Conservation (phyloP, 331 rosid species). For the Pyrus hybrid region DNA sequence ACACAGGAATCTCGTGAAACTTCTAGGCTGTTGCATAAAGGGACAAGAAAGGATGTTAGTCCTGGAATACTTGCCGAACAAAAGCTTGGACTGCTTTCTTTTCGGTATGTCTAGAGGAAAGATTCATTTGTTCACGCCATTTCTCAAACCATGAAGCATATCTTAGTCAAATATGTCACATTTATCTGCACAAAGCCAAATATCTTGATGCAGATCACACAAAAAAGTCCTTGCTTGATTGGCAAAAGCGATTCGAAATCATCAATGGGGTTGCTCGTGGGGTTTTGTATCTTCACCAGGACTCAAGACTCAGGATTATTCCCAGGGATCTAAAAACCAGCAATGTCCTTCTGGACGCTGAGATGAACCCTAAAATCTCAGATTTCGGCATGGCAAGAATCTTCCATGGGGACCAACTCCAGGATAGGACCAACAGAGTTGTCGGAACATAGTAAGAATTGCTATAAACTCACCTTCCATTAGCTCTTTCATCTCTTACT, state of each 20-base stretch:
- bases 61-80: conserved; percentile 14
- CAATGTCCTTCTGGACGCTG: too few relatives aligned
- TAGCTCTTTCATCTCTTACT: background rate
- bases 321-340: too few relatives aligned
- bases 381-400: too few relatives aligned
- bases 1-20: conserved; percentile 18
- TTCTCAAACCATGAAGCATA: background rate
- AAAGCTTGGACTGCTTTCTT: conserved; percentile 5
- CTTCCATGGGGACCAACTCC: background rate
- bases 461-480: background rate
- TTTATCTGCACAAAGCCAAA: background rate
- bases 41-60: conserved; percentile 9
- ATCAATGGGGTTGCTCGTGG: conserved; percentile 3
- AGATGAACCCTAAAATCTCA: too few relatives aligned
- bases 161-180: background rate
- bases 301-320: too few relatives aligned
- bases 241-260: conserved; percentile 4
- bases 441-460: conserved; percentile 23
- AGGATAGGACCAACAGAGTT: conserved; percentile 1
- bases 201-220: background rate
- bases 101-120: background rate
- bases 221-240: background rate
- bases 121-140: background rate
- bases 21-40: conserved; percentile 13
- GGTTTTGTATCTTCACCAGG: too few relatives aligned